Percentiles rank a stretch among this genome's conserved stretches.
phyloP scores from a whole-genome alignment of 2,329 filamentous ascomycete genomes.

The Claviceps pusilla region DNA sequence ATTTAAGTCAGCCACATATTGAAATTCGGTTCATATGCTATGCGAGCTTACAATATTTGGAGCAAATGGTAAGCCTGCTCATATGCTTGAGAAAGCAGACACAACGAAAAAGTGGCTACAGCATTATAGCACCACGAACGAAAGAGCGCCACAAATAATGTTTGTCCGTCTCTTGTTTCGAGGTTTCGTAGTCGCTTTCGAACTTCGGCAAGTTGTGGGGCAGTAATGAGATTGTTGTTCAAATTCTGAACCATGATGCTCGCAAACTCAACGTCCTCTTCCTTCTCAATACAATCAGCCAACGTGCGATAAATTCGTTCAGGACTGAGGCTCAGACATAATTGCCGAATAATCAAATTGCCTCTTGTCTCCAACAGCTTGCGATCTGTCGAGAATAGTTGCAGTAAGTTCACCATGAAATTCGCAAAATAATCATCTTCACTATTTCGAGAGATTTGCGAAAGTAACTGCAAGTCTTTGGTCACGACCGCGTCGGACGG shows the following conservation, averaged over 20 bases:
- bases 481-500: constrained; percentile 92
- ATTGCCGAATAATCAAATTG: constrained; percentile 88
- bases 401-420: constrained; percentile 93
- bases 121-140: constrained; percentile 97
- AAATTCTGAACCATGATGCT: constrained; percentile 99
- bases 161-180: constrained; percentile 88
- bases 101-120: constrained; percentile 91
- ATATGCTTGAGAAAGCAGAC: constrained; percentile 88
- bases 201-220: constrained; percentile 80
- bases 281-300: constrained; percentile 91
- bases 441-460: constrained; percentile 90
- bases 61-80: constrained; percentile 94
- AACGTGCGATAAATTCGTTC: constrained; percentile 92
- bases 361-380: constrained; percentile 81
- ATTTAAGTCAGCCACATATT: constrained; percentile 3
- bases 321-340: constrained; percentile 82
- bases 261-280: constrained; percentile 95
- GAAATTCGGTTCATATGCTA: background rate
- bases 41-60: constrained; percentile 61
- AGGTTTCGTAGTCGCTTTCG: constrained; percentile 80
- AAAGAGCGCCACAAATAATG: constrained; percentile 87
- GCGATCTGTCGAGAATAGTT: constrained; percentile 88
- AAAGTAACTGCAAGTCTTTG: constrained; percentile 80
- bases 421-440: constrained; percentile 96
- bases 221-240: constrained; percentile 97